Evolutionary conservation across 176 grass and related monocot species (phyloP), one percentile per base, ranked within the genome.

Genomic region (Musa troglodytarum): DNA sequence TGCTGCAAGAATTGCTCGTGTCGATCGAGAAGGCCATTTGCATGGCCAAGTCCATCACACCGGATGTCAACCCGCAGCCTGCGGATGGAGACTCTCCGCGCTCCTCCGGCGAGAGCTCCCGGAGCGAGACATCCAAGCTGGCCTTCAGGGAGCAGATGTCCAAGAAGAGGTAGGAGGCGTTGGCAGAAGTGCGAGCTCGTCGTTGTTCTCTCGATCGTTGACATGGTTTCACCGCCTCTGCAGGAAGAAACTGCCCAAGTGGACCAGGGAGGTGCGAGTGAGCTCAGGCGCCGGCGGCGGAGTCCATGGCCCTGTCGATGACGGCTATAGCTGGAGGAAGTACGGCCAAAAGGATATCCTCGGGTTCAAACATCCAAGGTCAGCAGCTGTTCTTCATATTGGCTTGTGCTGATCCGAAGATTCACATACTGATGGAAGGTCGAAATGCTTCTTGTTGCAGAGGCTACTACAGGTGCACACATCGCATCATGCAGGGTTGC

Each of bases 331-430:
- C 79, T 98, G 94, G 94, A 83, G 94, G 74, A 98, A 98, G 77
- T 98, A 98, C 77, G 94, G 94, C 2, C 90, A 98, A 81, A 98
- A 98, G 72, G 90, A 87, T 62, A 98, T 98, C 58, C 86, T 98
- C 16, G 90, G 90, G 65, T 86, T 90, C 81, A 85, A 76, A 64
- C 84, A 93, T 71, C 94, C 94, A n/a, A 93, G 94, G 92, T 96
- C 53, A 87, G 79, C 65, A 80, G 16, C 34, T 43, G 34, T 6
- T 68, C 64, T 14, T 66, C 26, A 14, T 29, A 43, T 43, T 4
- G 6, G 34, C 34, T 43, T 43, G 4, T 43, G 34, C 34, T 43
- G 34, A 43, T 43, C 34, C 34, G 34, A 43, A 43, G 34, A 16
- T 69, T 22, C 51, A 23, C 57, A 21, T 61, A 25, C 9, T 64